Evolutionary conservation across 2,329 filamentous ascomycete species (phyloP), one percentile per base, ranked within the genome.

Genomic region (Penicillium capsulatum): DNA sequence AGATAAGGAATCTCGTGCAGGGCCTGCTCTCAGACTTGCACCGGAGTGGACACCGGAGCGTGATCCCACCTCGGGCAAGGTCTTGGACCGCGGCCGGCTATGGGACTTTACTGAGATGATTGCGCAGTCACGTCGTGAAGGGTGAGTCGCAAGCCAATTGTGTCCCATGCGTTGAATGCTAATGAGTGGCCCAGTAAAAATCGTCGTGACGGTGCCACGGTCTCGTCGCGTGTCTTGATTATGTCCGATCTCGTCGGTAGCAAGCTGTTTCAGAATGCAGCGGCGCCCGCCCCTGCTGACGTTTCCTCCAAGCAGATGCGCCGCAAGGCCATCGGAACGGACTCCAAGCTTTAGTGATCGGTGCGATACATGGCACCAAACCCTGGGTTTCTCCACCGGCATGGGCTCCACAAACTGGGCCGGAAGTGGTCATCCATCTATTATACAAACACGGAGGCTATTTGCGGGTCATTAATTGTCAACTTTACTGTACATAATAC

Each of bases 61-160:
- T 17, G 80, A 90, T 54, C 63, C 68, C 0, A 47, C 63, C 7
- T 84, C 76, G 0, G 81, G 79, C 10, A 69, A 64, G 2, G 73
- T 96, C 1, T 58, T 80, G 2, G 76, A 86, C 0, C 73, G 83
- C 11, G 92, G 91, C 0, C 80, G 80, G 44, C 70, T 98, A 5
- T 98, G 92, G 92, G 80, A 88, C 40, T 94, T 97, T 57, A 91
- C 85, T 3, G 89, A 95, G 63, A 78, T 83, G 59, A 95, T 98
- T 48, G 87, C 88, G 6, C 76, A 80, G 34, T 86, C 81, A 31
- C 75, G 92, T 20, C 76, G 91, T 30, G 92, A 97, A 69, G 92
- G 92, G 68, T 70, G 36, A 53, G 65, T 61, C 14, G 10, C 26
- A 9, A 35, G n/a, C 3, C 6, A 19, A 20, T 9, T 31, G 9